Conservation (phyloP, 345 rosid species). For the Lepidium didymum region DNA sequence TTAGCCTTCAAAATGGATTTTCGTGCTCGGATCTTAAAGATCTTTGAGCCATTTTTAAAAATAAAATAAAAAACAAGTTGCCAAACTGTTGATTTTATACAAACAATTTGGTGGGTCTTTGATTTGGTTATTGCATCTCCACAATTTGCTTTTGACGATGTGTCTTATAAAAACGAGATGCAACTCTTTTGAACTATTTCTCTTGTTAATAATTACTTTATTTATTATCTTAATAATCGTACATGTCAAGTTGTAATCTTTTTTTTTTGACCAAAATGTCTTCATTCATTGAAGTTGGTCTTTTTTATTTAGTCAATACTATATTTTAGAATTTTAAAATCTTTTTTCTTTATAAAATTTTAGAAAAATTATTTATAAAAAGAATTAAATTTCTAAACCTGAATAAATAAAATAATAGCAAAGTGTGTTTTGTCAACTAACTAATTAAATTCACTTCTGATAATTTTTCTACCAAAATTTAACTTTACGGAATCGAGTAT, state of each 20-base stretch:
- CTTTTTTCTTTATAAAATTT: not conserved
- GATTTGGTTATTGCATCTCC: slow-evolving; percentile 17
- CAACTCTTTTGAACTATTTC: slow-evolving; percentile 18
- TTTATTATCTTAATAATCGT: not conserved
- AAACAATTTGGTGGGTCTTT: not conserved
- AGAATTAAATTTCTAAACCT: too few relatives aligned
- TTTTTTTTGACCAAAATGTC: not conserved
- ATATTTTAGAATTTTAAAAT: not conserved
- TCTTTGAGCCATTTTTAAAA: slow-evolving; percentile 3
- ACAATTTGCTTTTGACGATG: slow-evolving; percentile 17
- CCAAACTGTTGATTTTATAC: slow-evolving; percentile 14
- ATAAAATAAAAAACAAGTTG: slow-evolving; percentile 18
- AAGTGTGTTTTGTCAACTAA: too few relatives aligned
- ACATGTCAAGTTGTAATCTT: not conserved
- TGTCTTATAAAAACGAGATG: slow-evolving; percentile 8
- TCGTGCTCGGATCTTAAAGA: slow-evolving; percentile 20
- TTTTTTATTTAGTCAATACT: not conserved
- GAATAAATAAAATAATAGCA: too few relatives aligned
- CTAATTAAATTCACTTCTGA: too few relatives aligned
- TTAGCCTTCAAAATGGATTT: slow-evolving; percentile 9
- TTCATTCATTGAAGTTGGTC: not conserved
- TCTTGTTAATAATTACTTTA: not conserved
- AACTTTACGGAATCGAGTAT: too few relatives aligned
- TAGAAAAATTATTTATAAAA: too few relatives aligned
- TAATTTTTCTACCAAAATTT: too few relatives aligned